Evolutionary conservation across 1,284 basidiomycete genomes (phyloP).

Genomic region (Laetiporus sulphureus): DNA sequence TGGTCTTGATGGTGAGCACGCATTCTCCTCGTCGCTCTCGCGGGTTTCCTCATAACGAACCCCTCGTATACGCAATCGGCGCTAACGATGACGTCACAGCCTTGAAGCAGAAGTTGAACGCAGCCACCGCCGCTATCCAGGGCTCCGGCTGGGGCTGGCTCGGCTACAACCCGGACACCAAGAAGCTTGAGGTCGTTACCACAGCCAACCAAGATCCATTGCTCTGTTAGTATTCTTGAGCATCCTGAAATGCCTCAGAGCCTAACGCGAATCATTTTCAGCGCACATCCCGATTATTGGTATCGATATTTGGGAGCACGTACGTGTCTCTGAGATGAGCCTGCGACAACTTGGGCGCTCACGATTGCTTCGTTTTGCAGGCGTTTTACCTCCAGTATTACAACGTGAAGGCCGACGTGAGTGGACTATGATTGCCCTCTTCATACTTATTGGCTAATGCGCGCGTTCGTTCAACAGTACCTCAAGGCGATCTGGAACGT

Average conservation of each 20-base stretch:
- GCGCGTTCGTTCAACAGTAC: slow-evolving; percentile 44
- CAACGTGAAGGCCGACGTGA: slow-evolving; percentile 86
- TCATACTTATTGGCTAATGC: background rate
- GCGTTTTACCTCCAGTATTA: slow-evolving; percentile 88
- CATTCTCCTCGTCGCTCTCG: background rate
- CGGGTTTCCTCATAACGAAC: no score
- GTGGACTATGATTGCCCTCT: slow-evolving; percentile 26
- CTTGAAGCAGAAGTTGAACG: slow-evolving; percentile 81
- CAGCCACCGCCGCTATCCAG: slow-evolving; percentile 89
- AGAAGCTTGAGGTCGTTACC: slow-evolving; percentile 84
- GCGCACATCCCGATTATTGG: slow-evolving; percentile 89
- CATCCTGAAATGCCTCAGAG: background rate
- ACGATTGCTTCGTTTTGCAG: slow-evolving; percentile 23
- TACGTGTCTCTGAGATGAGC: slow-evolving; percentile 27
- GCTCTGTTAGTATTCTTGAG: slow-evolving; percentile 42
- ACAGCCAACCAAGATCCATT: slow-evolving; percentile 98
- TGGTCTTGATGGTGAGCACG: slow-evolving; percentile 45
- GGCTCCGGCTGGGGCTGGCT: slow-evolving; percentile 99
- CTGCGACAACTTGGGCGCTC: background rate
- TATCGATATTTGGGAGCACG: slow-evolving; percentile 96
- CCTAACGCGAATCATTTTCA: slow-evolving; percentile 20
- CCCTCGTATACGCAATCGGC: no score
- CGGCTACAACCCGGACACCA: slow-evolving; percentile 63
- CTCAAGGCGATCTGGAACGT: slow-evolving; percentile 90
- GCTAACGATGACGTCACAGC: slow-evolving; percentile 15